Evolutionary conservation across 1,139 yeast genomes (phyloP).

Genomic region (Arxiozyma heterogenica): DNA sequence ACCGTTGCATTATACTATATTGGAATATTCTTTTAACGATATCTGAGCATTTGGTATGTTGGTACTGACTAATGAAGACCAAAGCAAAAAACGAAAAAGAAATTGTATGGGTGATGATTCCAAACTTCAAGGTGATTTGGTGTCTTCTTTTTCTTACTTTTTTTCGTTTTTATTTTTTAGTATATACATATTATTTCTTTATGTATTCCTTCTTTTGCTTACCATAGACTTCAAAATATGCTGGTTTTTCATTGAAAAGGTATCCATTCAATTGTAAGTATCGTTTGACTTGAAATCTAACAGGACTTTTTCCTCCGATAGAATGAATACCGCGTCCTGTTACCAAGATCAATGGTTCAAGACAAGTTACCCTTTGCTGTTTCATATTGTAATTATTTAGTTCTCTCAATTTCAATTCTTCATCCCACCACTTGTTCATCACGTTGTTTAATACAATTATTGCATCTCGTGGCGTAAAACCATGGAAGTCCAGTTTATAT

Average conservation of each 20-base stretch:
- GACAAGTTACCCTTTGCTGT: conserved; percentile 26
- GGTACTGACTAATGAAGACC: neutral
- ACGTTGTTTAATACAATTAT: conserved; percentile 31
- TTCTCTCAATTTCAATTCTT: conserved; percentile 38
- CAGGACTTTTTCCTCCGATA: conserved; percentile 40
- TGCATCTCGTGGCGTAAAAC: conserved; percentile 39
- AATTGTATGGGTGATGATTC: neutral
- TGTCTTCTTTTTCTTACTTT: neutral
- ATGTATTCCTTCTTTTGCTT: conserved; percentile 10
- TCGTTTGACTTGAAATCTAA: conserved; percentile 35
- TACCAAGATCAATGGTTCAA: conserved; percentile 36
- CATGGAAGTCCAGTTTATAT: conserved; percentile 44
- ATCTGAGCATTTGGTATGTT: neutral
- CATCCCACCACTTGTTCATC: conserved; percentile 46
- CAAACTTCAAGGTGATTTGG: neutral
- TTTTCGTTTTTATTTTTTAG: too few relatives aligned
- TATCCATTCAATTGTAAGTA: conserved; percentile 33
- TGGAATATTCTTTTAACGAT: neutral
- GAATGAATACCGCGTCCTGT: conserved; percentile 65
- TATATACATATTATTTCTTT: too few relatives aligned
- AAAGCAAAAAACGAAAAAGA: too few relatives aligned
- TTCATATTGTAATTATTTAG: conserved; percentile 33
- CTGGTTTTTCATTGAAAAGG: conserved; percentile 38
- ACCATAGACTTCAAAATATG: conserved; percentile 41
- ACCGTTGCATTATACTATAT: too few relatives aligned